Evolutionary conservation across 1,284 basidiomycete genomes (phyloP).

Genomic region (Heterobasidion parviporum): DNA sequence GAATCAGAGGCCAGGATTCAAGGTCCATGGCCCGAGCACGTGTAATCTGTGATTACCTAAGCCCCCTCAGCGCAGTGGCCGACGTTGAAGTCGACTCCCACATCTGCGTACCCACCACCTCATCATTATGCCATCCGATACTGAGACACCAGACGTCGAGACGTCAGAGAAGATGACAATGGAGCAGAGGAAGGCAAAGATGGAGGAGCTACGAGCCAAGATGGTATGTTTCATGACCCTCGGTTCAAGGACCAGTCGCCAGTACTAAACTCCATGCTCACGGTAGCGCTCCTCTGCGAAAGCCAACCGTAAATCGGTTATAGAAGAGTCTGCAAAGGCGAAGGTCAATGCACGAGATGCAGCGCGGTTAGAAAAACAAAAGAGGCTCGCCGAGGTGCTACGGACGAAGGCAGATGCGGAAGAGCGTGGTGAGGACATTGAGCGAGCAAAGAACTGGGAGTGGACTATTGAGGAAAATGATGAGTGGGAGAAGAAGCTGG

Average conservation of each 20-base stretch:
- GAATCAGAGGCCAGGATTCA: no score
- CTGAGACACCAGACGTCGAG: slow-evolving; percentile 4
- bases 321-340: slow-evolving; percentile 73
- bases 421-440: slow-evolving; percentile 73
- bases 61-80: no score
- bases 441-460: slow-evolving; percentile 85
- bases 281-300: slow-evolving; percentile 64
- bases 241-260: not conserved
- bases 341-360: slow-evolving; percentile 72
- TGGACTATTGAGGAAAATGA: slow-evolving; percentile 95
- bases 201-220: slow-evolving; percentile 66
- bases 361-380: slow-evolving; percentile 78
- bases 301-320: slow-evolving; percentile 77
- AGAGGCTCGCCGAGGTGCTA: slow-evolving; percentile 82
- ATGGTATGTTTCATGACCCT: slow-evolving; percentile 47
- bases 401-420: slow-evolving; percentile 83
- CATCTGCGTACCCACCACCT: no score
- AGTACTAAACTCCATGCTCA: no score
- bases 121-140: not conserved
- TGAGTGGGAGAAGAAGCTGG: slow-evolving; percentile 84
- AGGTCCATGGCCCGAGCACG: no score
- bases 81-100: no score
- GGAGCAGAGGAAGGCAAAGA: slow-evolving; percentile 71
- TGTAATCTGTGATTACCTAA: no score
- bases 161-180: slow-evolving; percentile 33